Evolutionary conservation across 495 filamentous ascomycete genomes (phyloP).

Genomic region (Monascus purpureus): DNA sequence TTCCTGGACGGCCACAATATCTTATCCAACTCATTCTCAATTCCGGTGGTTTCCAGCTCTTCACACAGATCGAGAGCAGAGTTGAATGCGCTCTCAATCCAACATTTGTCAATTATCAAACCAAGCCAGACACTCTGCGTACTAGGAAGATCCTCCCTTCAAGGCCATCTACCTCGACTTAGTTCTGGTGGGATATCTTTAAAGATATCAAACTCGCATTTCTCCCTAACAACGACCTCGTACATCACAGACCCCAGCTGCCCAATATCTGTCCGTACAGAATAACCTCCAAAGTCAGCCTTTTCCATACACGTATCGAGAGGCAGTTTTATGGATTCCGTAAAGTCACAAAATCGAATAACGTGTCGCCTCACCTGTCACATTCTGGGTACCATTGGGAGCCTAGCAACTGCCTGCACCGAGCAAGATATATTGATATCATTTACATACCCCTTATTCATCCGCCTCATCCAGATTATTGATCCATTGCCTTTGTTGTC

Average conservation of each 20-base stretch:
- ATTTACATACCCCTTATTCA: no score
- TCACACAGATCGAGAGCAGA: slow-evolving; percentile 3
- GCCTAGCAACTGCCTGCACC: no score
- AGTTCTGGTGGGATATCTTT: slow-evolving; percentile 1
- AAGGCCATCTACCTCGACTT: slow-evolving; percentile 2
- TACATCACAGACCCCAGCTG: slow-evolving; percentile 12
- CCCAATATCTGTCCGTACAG: slow-evolving; percentile 11
- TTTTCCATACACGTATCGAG: slow-evolving; percentile 9
- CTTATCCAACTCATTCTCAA: no score
- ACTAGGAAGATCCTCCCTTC: slow-evolving; percentile 5
- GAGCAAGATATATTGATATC: no score
- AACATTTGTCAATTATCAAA: slow-evolving; percentile 5
- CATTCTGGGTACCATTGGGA: no score
- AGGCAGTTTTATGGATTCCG: slow-evolving; percentile 7
- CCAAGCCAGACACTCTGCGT: slow-evolving; percentile 4
- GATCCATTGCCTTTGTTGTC: no score
- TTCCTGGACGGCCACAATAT: no score
- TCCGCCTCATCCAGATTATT: no score
- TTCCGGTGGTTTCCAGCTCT: background rate
- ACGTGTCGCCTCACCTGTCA: no score
- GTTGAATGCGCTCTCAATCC: slow-evolving; percentile 2
- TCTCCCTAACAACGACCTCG: slow-evolving; percentile 4
- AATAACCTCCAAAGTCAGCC: slow-evolving; percentile 8
- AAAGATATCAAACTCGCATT: slow-evolving; percentile 5
- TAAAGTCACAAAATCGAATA: slow-evolving; percentile 16